Conservation (phyloP, 345 rosid species). For the Hypericum androsaemum region DNA sequence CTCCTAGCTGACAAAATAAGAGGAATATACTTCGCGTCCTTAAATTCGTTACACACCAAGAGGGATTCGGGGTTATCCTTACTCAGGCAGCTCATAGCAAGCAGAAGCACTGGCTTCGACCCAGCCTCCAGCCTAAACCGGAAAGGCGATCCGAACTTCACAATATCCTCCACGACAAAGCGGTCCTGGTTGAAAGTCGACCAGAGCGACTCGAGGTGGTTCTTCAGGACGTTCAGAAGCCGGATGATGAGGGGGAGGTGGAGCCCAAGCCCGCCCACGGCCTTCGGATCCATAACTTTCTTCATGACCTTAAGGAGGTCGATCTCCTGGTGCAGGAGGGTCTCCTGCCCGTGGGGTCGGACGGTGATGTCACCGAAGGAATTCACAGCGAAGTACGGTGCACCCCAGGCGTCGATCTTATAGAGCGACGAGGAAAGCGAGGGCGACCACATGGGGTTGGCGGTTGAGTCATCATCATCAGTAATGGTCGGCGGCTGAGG, state of each 20-base stretch:
- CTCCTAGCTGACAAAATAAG: slow-evolving; percentile 65
- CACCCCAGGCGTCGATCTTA: slow-evolving; percentile 74
- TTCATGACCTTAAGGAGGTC: slow-evolving; percentile 69
- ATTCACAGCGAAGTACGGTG: slow-evolving; percentile 72
- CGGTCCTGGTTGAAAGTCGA: slow-evolving; percentile 86
- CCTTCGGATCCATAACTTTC: slow-evolving; percentile 69
- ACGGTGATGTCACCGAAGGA: slow-evolving; percentile 61
- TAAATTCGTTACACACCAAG: slow-evolving; percentile 78
- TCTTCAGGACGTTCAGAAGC: slow-evolving; percentile 72
- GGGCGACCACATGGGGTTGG: slow-evolving; percentile 53
- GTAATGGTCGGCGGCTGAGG: slow-evolving; percentile 13
- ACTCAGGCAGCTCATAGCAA: slow-evolving; percentile 83
- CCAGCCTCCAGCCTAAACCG: slow-evolving; percentile 92
- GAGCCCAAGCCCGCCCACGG: slow-evolving; percentile 66
- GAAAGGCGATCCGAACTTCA: slow-evolving; percentile 54
- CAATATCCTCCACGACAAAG: slow-evolving; percentile 77
- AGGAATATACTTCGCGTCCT: slow-evolving; percentile 68
- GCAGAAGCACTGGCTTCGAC: slow-evolving; percentile 82
- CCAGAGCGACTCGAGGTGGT: slow-evolving; percentile 69
- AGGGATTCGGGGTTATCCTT: slow-evolving; percentile 61
- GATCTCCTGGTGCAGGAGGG: slow-evolving; percentile 76
- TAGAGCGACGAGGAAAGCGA: slow-evolving; percentile 59
- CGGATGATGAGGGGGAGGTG: slow-evolving; percentile 73
- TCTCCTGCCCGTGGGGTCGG: too few species aligned
- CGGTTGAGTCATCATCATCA: slow-evolving; percentile 9